Base-by-base conservation (phyloP, 495 filamentous ascomycete species). In the Venustampulla echinocandica region DNA sequence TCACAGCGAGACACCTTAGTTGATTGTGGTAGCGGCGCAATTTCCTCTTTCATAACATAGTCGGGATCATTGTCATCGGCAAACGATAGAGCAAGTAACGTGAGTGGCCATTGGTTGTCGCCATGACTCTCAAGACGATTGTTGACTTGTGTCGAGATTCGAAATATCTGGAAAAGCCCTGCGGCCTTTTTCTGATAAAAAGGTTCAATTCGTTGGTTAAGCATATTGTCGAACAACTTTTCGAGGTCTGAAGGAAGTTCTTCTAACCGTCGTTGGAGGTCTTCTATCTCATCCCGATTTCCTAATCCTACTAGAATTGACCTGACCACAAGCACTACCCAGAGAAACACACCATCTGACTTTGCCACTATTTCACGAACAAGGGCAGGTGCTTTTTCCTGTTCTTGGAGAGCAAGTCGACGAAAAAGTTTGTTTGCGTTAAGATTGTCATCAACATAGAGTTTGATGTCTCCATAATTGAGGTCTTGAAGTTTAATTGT, bases 271-370 rank as follows among this genome's bases (percentile, higher is more conserved):
- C 21, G 20, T 5, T 32, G 35, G 4, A 48, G n/a, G 21, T 5
- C 18, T 1, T 9, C n/a, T 11, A 56, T 37, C 1, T 35, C 40
- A 17, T 48, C 46, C 1, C 15, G 4, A 24, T 48, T 41, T 6
- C 17, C 2, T 2, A 48, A 11, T 1, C 46, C 46, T 10, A 9
- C 23, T 1, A 48, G 9, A 2, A 48, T 35, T 2, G 35, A 28
- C 20, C 18, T 22, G 36, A 48, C 38, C 13, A 56, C 63, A 9
- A 65, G 45, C 1, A 56, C 33, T 5, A 64, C 50, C 61, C 64
- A 67, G 2, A 67, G 46, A 23, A 67, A 66, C 0, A 67, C 64
- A 13, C 64, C 64, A 0, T 45, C 42, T 4, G 64, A 44, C 33
- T 60, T 61, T 5, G 46, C n/a, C 11, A 61, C 43, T 14, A 66